Percentiles rank a stretch among this genome's conserved stretches.
Conservation (phyloP, 148 eudicot genomes). For the Rhododendron griersonianum region DNA sequence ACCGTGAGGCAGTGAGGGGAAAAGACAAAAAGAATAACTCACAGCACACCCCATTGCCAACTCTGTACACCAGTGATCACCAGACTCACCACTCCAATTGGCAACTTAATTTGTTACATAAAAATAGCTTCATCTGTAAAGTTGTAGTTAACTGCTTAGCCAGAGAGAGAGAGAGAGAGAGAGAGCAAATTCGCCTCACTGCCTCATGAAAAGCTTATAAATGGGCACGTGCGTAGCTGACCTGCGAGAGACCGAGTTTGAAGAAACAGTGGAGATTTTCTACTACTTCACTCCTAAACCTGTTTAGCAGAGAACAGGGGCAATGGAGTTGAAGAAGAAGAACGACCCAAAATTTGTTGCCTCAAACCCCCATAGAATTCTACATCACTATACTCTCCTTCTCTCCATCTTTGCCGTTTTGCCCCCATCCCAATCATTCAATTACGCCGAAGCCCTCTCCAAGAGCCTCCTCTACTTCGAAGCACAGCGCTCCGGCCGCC, state of each 20-base stretch:
- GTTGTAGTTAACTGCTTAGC: too few relatives aligned
- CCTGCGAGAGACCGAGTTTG: background rate
- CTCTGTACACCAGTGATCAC: background rate
- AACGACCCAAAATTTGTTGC: background rate
- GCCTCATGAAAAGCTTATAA: slow-evolving; percentile 4
- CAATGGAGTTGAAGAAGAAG: slow-evolving; percentile 9
- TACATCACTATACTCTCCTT: background rate
- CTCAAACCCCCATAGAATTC: background rate
- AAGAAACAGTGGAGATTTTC: background rate
- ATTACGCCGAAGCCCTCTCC: slow-evolving; percentile 49
- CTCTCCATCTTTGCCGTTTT: slow-evolving; percentile 10
- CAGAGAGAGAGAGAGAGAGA: background rate
- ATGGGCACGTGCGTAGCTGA: slow-evolving; percentile 1
- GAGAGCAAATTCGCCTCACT: background rate
- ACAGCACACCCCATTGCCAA: background rate
- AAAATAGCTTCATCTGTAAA: background rate
- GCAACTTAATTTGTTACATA: background rate
- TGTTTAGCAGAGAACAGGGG: slow-evolving; percentile 16
- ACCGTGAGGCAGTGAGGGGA: too few relatives aligned
- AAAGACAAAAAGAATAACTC: too few relatives aligned
- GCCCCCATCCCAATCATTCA: background rate
- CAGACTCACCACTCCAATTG: background rate
- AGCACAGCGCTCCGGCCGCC: slow-evolving; percentile 71
- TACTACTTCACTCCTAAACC: slow-evolving; percentile 13
- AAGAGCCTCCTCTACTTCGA: slow-evolving; percentile 66